Conservation (phyloP, 495 filamentous ascomycete genomes). For the Daldinia grandis region DNA sequence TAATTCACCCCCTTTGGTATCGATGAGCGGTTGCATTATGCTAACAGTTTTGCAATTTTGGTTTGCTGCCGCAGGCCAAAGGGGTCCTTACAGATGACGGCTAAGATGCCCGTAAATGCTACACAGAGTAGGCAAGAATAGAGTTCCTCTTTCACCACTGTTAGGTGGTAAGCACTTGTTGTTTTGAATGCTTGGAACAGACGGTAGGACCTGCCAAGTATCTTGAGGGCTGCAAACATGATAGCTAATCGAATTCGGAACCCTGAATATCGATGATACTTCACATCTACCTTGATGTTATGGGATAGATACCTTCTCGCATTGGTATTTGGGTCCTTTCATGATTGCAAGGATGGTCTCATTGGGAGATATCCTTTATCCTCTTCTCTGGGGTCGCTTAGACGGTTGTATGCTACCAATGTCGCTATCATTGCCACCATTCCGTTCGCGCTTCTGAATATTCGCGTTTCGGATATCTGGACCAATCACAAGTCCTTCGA, state of each 20-base stretch:
- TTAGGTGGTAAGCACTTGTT: neutral
- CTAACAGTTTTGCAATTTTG: neutral
- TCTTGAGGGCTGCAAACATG: neutral
- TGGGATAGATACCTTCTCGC: neutral
- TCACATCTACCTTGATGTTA: neutral
- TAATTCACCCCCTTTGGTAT: neutral
- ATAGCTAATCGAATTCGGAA: neutral
- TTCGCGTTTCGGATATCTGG: neutral
- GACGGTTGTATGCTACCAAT: neutral
- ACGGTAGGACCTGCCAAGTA: neutral
- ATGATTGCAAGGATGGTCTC: neutral
- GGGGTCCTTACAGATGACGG: neutral
- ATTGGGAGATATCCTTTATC: neutral
- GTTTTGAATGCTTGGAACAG: neutral
- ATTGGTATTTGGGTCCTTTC: neutral
- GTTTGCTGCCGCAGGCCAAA: no score
- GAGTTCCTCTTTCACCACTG: neutral
- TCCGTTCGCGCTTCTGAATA: neutral
- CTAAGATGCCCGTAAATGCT: neutral
- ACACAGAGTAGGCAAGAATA: neutral
- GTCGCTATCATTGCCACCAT: neutral
- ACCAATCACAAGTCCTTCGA: conserved; percentile 46
- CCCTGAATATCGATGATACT: neutral
- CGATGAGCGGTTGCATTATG: neutral
- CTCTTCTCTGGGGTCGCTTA: neutral